Base-by-base conservation (phyloP, 495 filamentous ascomycete species). In the Cladorrhinum samala region DNA sequence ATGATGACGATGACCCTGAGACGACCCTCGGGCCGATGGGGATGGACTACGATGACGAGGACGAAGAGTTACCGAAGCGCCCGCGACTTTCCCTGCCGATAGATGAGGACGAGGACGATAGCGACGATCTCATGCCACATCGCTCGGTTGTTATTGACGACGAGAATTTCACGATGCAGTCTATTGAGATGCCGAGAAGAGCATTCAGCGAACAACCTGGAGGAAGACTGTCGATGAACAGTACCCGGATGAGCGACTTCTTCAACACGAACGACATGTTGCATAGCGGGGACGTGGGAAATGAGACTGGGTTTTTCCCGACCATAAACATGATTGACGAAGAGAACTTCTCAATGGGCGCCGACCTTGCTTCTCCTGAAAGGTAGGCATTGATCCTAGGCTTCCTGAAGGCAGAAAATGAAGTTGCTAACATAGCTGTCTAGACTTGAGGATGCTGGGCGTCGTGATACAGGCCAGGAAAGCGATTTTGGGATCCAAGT, bases 71-170 rank as follows among this genome's bases (percentile, higher is more conserved):
- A 7, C 74, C 72, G 16, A 74, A 81, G 52, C 70, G 76, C 20
- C 87, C 87, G 2, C 76, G 84, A 9, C 71, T 90, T 18, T 88
- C 87, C 11, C 72, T 93, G 45, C 82, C 84, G 13, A 65, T 90
- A n/a, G 84, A 83, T 24, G 72, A 74, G 4, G 81, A 85, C 23
- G 83, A 80, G 7, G 51, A 59, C 50, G 79, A 76, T 18, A 75
- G 79, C 42, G 68, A 74, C 18, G 79, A 82, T 30, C 70, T 82
- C 46, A 73, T 75, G 16, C 83, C 86, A 8, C 85, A 87, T 39
- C 75, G 76, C 50, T 85, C 83, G 45, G 71, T 82, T 36, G 75
- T 79, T 5, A 68, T 88, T 36, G 86, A 86, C 24, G 84, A 87
- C 25, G 84, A 86, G 27, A 82, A 88, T 56, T 75, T 79, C 33